Evolutionary conservation across 2,329 filamentous ascomycete species (phyloP).

Genomic region (Aspergillus ibericus): DNA sequence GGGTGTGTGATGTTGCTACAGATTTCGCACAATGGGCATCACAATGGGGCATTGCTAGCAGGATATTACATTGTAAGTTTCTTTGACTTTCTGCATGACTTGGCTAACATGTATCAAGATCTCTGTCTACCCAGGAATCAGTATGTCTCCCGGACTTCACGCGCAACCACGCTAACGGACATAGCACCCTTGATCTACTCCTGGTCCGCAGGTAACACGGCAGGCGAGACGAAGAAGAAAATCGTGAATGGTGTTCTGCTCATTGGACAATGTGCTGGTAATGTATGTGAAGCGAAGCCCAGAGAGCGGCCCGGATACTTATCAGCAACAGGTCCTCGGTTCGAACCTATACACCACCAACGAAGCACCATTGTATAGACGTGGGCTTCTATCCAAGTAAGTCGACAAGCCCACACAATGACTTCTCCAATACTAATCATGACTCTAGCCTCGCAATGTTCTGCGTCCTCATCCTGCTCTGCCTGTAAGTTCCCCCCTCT

Average conservation of each 20-base stretch:
- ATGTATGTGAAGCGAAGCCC: conserved; percentile 39
- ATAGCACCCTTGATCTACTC: conserved; percentile 67
- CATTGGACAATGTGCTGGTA: conserved; percentile 65
- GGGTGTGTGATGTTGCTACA: conserved; percentile 57
- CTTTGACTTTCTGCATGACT: neutral
- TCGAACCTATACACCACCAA: conserved; percentile 64
- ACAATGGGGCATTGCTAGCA: conserved; percentile 54
- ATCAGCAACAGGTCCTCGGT: conserved; percentile 52
- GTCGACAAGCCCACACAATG: neutral
- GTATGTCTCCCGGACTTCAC: conserved; percentile 27
- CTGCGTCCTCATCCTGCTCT: conserved; percentile 57
- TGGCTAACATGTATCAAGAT: conserved; percentile 35
- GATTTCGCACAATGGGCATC: conserved; percentile 46
- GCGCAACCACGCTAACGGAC: conserved; percentile 9
- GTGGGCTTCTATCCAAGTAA: conserved; percentile 60
- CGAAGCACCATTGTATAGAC: conserved; percentile 59
- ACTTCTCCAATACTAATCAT: neutral
- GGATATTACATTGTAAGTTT: conserved; percentile 55
- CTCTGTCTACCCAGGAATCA: conserved; percentile 61
- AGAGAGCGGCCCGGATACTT: neutral
- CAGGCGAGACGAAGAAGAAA: conserved; percentile 69
- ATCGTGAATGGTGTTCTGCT: conserved; percentile 65
- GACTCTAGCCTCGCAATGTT: conserved; percentile 57
- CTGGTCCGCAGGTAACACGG: conserved; percentile 64
- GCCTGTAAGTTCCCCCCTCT: conserved; percentile 34